Evolutionary conservation across 1,139 yeast genomes (phyloP).

Genomic region (Yamadazyma diddensiae): DNA sequence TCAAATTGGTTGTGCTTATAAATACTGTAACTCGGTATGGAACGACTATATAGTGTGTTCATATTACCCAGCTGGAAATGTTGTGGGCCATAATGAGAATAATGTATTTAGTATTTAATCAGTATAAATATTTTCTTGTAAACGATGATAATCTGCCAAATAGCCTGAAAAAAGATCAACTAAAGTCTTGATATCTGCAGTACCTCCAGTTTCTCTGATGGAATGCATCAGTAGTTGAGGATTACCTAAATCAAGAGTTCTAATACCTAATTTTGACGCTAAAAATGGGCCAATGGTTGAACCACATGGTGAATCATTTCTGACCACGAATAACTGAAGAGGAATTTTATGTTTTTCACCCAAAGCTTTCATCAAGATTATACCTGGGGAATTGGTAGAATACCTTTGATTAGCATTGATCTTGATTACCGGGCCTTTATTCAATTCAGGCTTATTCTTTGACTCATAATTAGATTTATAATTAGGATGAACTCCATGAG

Average conservation of each 20-base stretch:
- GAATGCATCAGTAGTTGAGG: slow-evolving; percentile 97
- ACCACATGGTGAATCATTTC: slow-evolving; percentile 93
- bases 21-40: slow-evolving; percentile 43
- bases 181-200: slow-evolving; percentile 66
- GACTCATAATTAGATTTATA: slow-evolving; percentile 73
- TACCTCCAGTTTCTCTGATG: slow-evolving; percentile 89
- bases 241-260: slow-evolving; percentile 89
- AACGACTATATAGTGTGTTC: slow-evolving; percentile 59
- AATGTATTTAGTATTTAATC: slow-evolving; percentile 21
- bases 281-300: slow-evolving; percentile 95
- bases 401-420: slow-evolving; percentile 94
- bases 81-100: slow-evolving; percentile 30
- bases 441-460: slow-evolving; percentile 74
- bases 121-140: slow-evolving; percentile 29
- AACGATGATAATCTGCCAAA: slow-evolving; percentile 39
- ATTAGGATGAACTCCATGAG: slow-evolving; percentile 96
- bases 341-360: slow-evolving; percentile 69
- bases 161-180: slow-evolving; percentile 60
- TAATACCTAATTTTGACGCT: slow-evolving; percentile 82
- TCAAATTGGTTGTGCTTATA: slow-evolving; percentile 38
- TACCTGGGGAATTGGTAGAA: slow-evolving; percentile 90
- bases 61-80: slow-evolving; percentile 62
- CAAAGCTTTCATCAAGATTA: slow-evolving; percentile 69
- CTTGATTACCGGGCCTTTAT: slow-evolving; percentile 90
- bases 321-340: slow-evolving; percentile 79